Evolutionary conservation across 2,329 filamentous ascomycete genomes (phyloP).

Genomic region (Septoria linicola): DNA sequence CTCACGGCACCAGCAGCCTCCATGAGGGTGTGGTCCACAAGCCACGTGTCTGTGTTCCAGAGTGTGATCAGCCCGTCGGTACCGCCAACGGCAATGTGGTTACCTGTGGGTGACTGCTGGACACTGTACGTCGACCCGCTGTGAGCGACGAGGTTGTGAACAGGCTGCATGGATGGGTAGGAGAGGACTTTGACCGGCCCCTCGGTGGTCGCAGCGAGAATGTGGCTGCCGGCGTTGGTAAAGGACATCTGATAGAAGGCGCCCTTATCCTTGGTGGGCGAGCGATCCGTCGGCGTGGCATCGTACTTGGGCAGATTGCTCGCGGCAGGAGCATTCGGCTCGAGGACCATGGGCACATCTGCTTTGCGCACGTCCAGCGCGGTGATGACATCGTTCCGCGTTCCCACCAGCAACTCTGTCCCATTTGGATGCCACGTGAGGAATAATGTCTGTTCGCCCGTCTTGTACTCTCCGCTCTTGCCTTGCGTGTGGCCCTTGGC

Average conservation of each 20-base stretch:
- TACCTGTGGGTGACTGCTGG: conserved; percentile 68
- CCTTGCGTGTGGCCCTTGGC: conserved; percentile 44
- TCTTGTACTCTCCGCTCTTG: conserved; percentile 57
- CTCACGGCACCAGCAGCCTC: conserved; percentile 66
- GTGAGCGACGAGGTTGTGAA: conserved; percentile 66
- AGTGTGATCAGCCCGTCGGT: conserved; percentile 72
- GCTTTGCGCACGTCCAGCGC: conserved; percentile 35
- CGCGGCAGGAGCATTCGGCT: conserved; percentile 15
- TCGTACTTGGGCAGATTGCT: conserved; percentile 19
- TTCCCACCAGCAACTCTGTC: conserved; percentile 67
- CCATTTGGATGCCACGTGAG: conserved; percentile 74
- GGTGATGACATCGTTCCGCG: conserved; percentile 57
- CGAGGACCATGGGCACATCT: conserved; percentile 20
- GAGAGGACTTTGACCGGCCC: conserved; percentile 69
- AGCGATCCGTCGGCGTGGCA: conserved; percentile 25
- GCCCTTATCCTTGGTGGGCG: conserved; percentile 27
- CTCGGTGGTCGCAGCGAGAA: conserved; percentile 70
- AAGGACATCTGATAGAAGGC: conserved; percentile 74
- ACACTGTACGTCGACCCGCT: conserved; percentile 69
- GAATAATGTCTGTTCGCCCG: conserved; percentile 34
- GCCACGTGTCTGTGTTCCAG: conserved; percentile 77
- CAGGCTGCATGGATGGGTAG: conserved; percentile 59
- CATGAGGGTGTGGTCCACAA: conserved; percentile 69
- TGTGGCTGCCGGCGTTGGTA: conserved; percentile 68
- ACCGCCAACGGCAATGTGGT: conserved; percentile 71